A percentile compares a stretch with the other conserved stretches of the same genome.
phyloP scores from a whole-genome alignment of 306 rosid genomes.

The Medicago lupulina region DNA sequence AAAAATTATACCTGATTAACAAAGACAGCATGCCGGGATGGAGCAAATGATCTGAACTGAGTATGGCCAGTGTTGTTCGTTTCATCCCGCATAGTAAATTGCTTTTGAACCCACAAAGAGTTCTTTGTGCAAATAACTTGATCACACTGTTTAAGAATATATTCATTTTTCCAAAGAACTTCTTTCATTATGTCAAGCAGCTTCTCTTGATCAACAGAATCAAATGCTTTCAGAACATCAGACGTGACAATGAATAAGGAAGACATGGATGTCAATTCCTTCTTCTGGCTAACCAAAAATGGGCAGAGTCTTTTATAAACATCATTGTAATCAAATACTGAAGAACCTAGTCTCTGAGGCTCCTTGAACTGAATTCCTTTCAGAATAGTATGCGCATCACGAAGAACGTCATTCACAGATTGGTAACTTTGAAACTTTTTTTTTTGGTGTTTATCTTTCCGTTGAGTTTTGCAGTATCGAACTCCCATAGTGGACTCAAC shows the following conservation, averaged over 20 bases:
- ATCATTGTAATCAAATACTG: constrained; percentile 91
- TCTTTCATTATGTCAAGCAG: constrained; percentile 68
- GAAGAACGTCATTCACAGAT: constrained; percentile 75
- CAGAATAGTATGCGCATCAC: constrained; percentile 69
- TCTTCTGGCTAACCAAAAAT: constrained; percentile 59
- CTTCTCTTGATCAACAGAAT: constrained; percentile 78
- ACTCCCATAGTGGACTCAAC: constrained; percentile 37
- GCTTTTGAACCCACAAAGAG: constrained; percentile 70
- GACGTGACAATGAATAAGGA: constrained; percentile 66
- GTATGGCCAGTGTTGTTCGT: constrained; percentile 38
- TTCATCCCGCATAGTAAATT: constrained; percentile 48
- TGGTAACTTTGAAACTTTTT: constrained; percentile 49
- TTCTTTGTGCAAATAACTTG: constrained; percentile 66
- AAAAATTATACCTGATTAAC: constrained; percentile 65
- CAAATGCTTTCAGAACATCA: constrained; percentile 88
- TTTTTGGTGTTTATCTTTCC: constrained; percentile 32
- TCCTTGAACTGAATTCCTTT: constrained; percentile 67
- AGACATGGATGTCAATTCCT: constrained; percentile 49
- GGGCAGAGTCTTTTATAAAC: constrained; percentile 70
- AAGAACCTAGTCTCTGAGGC: constrained; percentile 79
- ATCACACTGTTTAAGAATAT: constrained; percentile 57
- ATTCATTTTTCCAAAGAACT: constrained; percentile 55
- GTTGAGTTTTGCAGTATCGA: constrained; percentile 36
- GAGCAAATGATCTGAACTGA: constrained; percentile 42
- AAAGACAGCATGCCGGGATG: constrained; percentile 56